Evolutionary conservation across 2,329 filamentous ascomycete species (phyloP), one percentile per base, ranked within the genome.

Genomic region (Claviceps pazoutovae): DNA sequence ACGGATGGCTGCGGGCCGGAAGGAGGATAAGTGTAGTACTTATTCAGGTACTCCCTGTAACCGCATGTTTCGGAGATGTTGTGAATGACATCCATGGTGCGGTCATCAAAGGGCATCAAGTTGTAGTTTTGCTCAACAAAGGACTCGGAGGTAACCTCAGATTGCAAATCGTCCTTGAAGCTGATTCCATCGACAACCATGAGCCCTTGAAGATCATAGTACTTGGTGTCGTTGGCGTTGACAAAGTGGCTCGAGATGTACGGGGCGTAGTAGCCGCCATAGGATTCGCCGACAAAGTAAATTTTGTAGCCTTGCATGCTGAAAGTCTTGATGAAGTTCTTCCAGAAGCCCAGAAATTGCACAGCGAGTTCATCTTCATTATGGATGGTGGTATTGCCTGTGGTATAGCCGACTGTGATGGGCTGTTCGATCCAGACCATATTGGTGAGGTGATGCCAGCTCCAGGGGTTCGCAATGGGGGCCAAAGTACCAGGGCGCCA

Each of bases 321-420:
- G 57, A 89, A 89, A 0, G 80, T 81, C 37, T 86, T 72, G 53
- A 88, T 68, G 58, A 88, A 89, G 68, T 88, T 88, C 68, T 83
- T 82, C 74, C 82, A 89, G 68, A 88, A 93, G 48, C 83, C 83
- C 16, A 84, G 71, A 63, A 91, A 88, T 57, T 90, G 78, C n/a
- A 69, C 66, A 0, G 84, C 83, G 1, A 84, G 73, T 56, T 88
- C 84, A 34, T 79, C 75, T 57, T 88, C 81, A 58, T 75, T 78
- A 4, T 71, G 79, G 9, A 83, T 83, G 0, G 76, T 84, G 3
- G 80, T 72, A 0, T 68, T 76, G 14, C 85, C 85, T 37, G 78
- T 74, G 0, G 80, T 78, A 63, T 86, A 90, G 14, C 86, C 86
- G 0, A 84, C 85, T 34, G 74, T 74, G 11, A 80, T 68, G 5